Evolutionary conservation across 1,284 basidiomycete species (phyloP), one percentile per base, ranked within the genome.

Genomic region (Pyrrhoderma noxium): DNA sequence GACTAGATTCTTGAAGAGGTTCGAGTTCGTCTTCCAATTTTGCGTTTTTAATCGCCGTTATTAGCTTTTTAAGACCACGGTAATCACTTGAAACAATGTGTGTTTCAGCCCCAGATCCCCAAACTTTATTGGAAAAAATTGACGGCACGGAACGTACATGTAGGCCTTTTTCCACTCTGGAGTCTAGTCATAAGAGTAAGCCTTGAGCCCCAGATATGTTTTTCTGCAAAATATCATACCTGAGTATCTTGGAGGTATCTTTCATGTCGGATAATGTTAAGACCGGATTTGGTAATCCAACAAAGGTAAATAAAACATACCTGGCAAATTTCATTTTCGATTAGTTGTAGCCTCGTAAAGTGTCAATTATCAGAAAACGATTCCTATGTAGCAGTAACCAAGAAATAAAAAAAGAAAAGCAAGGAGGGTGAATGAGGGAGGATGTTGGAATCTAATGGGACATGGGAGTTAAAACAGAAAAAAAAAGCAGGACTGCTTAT

Each of bases 81-180:
- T 89, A 90, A 62, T 89, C 80, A 59, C 86, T 89, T 31, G 27
- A 31, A 11, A 31, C 27, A 31, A 31, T 11, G 11, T 31, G 27
- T 31, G 27, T 5, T 31, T 31, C n/a, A n/a, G n/a, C n/a, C n/a
- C n/a, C n/a, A n/a, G 57, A 25, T 45, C 37, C 39, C 36, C 22
- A 43, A 35, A 42, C 45, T 34, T 37, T 50, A 27, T 50, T 11
- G 56, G 40, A 41, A 22, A 25, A 37, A 22, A 21, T 7, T 18
- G n/a, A 8, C 36, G 27, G 38, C 27, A n/a, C 34, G 40, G 47
- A 16, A 62, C 75, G 54, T 58, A 88, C 87, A 90, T 86, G 64
- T 90, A 90, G 13, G 84, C 86, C 57, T 74, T 80, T 62, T 87
- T 84, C 87, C 87, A 90, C 67, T 90, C 87, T 1, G 85, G 80